Conservation (phyloP, 176 grass and related monocot species). For the Triticum timopheevii region DNA sequence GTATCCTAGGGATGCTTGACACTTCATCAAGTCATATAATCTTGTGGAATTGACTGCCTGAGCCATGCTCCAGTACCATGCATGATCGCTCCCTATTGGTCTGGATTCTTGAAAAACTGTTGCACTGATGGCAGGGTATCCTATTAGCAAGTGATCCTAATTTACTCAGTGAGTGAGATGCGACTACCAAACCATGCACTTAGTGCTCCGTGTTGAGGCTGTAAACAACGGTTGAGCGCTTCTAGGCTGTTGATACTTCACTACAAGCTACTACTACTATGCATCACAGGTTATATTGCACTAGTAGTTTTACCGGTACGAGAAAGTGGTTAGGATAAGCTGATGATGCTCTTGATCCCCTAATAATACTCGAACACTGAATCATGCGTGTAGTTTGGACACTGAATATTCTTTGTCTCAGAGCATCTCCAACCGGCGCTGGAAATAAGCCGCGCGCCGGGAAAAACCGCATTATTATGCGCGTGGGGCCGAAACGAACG, state of each 20-base stretch:
- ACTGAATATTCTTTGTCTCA: too few relatives aligned
- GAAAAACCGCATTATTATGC: too few relatives aligned
- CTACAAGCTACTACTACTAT: too few relatives aligned
- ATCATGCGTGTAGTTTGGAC: too few relatives aligned
- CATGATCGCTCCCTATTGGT: not conserved
- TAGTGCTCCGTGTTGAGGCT: not conserved
- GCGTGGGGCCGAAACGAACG: too few relatives aligned
- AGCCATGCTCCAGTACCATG: not conserved
- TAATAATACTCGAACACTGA: too few relatives aligned
- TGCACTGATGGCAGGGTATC: not conserved
- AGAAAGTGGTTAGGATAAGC: too few relatives aligned
- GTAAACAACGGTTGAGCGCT: not conserved
- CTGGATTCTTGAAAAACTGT: not conserved
- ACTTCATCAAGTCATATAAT: conserved; percentile 21
- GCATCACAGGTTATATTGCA: too few relatives aligned
- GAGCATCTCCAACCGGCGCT: too few relatives aligned
- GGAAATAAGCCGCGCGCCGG: too few relatives aligned
- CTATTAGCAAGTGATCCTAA: not conserved
- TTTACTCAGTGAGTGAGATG: conserved; percentile 27
- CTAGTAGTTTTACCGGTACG: too few relatives aligned
- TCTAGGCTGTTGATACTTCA: conserved; percentile 5
- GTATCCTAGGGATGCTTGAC: conserved; percentile 15
- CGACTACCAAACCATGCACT: not conserved
- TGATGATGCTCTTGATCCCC: too few relatives aligned
- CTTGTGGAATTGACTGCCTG: not conserved